phyloP scores from a whole-genome alignment of 352 stramenopile species.

The Albugo candida region DNA sequence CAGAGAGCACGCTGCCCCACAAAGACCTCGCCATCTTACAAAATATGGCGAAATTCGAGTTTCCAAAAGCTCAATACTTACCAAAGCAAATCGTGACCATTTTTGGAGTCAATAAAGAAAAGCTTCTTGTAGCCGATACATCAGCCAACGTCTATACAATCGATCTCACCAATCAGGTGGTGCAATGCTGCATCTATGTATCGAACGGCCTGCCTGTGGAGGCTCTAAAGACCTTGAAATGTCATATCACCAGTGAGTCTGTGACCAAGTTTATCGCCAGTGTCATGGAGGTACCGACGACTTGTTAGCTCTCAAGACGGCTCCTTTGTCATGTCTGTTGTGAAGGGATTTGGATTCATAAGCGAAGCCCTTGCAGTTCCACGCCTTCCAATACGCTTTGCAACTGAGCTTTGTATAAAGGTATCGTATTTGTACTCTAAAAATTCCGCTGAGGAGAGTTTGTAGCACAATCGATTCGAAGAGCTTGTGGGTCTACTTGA shows the following conservation, averaged over 20 bases:
- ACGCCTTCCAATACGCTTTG: constrained; percentile 17
- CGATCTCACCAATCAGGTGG: constrained; percentile 33
- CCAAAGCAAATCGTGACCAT: constrained; percentile 23
- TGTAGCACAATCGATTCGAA: constrained; percentile 20
- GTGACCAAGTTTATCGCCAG: background rate
- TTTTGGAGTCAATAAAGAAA: constrained; percentile 22
- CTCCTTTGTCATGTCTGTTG: background rate
- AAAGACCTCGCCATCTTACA: background rate
- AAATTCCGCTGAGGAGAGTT: too few species aligned
- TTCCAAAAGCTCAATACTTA: constrained; percentile 25
- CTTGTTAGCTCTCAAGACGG: background rate
- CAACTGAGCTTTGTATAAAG: constrained; percentile 56
- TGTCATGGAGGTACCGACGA: background rate
- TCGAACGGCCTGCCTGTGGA: constrained; percentile 23
- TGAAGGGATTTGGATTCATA: constrained; percentile 27
- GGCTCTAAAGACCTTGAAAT: constrained; percentile 28
- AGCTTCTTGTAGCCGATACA: constrained; percentile 26
- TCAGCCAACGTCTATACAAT: constrained; percentile 28
- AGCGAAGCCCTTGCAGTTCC: constrained; percentile 17
- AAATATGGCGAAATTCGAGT: constrained; percentile 7
- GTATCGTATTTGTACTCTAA: constrained; percentile 1
- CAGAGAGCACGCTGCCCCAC: background rate
- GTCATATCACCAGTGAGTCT: constrained; percentile 20
- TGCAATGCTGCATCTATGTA: constrained; percentile 48
- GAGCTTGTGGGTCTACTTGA: constrained; percentile 18